Evolutionary conservation across 2,329 filamentous ascomycete species (phyloP).

Genomic region (Pseudocercospora fuligena): DNA sequence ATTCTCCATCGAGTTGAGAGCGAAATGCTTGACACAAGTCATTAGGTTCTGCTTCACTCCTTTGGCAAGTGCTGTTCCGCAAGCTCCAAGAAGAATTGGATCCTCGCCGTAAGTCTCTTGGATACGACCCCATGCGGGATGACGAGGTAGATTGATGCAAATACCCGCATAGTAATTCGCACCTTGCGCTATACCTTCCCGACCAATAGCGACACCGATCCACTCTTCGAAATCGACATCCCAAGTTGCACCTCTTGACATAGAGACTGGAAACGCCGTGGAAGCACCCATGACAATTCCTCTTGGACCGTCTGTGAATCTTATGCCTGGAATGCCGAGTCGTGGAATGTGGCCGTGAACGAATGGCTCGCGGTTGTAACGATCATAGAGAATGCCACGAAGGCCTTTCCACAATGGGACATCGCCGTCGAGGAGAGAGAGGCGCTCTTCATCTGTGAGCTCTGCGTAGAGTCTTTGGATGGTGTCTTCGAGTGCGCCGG

Average conservation of each 20-base stretch:
- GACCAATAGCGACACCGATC: constrained; percentile 36
- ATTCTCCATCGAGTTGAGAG: constrained; percentile 41
- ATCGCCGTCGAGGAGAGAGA: constrained; percentile 22
- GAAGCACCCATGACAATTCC: constrained; percentile 29
- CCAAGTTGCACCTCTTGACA: constrained; percentile 38
- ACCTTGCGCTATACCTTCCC: constrained; percentile 37
- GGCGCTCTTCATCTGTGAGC: background rate
- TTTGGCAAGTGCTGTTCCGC: constrained; percentile 32
- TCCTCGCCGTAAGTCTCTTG: constrained; percentile 37
- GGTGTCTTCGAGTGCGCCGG: too few relatives aligned
- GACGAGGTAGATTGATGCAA: constrained; percentile 37
- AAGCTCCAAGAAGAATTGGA: constrained; percentile 33
- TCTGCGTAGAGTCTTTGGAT: background rate
- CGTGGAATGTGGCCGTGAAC: constrained; percentile 14
- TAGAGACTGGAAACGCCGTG: constrained; percentile 25
- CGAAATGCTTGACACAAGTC: constrained; percentile 40
- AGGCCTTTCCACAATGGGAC: constrained; percentile 21
- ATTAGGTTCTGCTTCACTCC: constrained; percentile 36
- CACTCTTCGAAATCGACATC: constrained; percentile 33
- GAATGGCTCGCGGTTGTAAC: constrained; percentile 21
- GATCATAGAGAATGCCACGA: constrained; percentile 15
- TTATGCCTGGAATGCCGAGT: constrained; percentile 22
- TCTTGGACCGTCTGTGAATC: constrained; percentile 37
- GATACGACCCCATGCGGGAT: constrained; percentile 34
- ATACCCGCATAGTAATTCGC: constrained; percentile 37